Evolutionary conservation across 2,329 filamentous ascomycete genomes (phyloP), one percentile per base, ranked within the genome.

Genomic region (Chaetomium strumarium): DNA sequence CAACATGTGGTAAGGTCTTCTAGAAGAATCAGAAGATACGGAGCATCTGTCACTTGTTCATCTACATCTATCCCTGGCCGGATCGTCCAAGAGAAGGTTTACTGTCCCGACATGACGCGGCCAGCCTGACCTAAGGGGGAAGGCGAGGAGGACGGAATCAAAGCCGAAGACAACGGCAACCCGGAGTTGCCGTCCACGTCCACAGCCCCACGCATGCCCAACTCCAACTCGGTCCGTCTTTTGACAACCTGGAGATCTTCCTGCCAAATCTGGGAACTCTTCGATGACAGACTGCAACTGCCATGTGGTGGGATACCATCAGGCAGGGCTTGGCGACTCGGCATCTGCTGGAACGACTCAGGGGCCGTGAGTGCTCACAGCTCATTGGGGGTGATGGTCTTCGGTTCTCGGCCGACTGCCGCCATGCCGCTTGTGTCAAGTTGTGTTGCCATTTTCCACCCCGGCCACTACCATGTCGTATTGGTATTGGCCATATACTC

Each of bases 401-500:
- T 45, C 34, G 33, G 30, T 33, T 29, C 14, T 40, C 19, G 37
- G 31, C 16, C 13, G 17, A 19, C 33, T 7, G 31, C 19, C 36
- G 46, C 19, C 33, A 19, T 30, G 30, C 20, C 38, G 7, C 14
- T 11, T n/a, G 16, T 24, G 13, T 36, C 29, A 30, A 24, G 19
- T 11, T n/a, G 16, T 24, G 13, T 36, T 34, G 37, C 29, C 17
- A 42, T 49, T 41, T 49, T 5, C 34, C 38, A 31, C n/a, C 17
- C 1, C 16, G 24, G 33, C 33, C 29, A 19, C 33, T 42, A 5
- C 16, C 29, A 24, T 24, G 24, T 7, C 24, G 24, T 24, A 24
- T 13, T 41, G 38, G 44, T 49, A 53, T 58, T 50, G 44, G 17
- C 46, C 46, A 55, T 58, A 51, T 57, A 41, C 49, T 49, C 44